Conservation (phyloP, 768 basidiomycete genomes). For the Brasilioporus rufonigricans region DNA sequence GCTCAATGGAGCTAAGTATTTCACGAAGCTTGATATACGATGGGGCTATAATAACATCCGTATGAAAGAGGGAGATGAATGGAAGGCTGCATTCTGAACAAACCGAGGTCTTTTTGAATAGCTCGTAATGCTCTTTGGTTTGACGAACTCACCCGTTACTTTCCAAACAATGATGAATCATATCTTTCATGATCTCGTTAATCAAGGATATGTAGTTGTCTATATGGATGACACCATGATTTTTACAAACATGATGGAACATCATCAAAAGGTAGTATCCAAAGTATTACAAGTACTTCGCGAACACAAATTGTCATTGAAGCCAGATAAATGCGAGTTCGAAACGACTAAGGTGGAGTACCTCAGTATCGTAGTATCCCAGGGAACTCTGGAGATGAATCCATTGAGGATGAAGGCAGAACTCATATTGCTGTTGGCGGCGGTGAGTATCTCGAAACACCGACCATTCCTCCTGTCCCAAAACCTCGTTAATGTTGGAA, state of each 20-base stretch:
- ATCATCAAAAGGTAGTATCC: neutral
- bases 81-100: neutral
- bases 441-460: too few species aligned
- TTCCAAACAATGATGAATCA: neutral
- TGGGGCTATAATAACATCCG: neutral
- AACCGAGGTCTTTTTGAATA: neutral
- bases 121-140: neutral
- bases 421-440: too few species aligned
- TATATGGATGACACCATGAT: neutral
- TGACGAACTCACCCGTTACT: neutral
- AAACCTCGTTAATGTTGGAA: too few species aligned
- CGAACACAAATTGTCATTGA: neutral
- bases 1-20: neutral
- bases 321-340: neutral
- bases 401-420: too few species aligned
- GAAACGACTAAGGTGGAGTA: too few species aligned
- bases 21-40: neutral
- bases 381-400: too few species aligned
- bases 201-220: neutral
- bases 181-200: neutral
- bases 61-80: neutral
- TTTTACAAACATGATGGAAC: neutral
- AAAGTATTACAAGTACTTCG: neutral
- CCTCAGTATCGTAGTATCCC: too few species aligned
- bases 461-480: too few species aligned